Percentiles rank a stretch among this genome's conserved stretches.
These are phyloP conservation scores for Pichia sp. DNA, from an alignment of 1,139 yeast species.

Conservation along the genomic window DNA sequence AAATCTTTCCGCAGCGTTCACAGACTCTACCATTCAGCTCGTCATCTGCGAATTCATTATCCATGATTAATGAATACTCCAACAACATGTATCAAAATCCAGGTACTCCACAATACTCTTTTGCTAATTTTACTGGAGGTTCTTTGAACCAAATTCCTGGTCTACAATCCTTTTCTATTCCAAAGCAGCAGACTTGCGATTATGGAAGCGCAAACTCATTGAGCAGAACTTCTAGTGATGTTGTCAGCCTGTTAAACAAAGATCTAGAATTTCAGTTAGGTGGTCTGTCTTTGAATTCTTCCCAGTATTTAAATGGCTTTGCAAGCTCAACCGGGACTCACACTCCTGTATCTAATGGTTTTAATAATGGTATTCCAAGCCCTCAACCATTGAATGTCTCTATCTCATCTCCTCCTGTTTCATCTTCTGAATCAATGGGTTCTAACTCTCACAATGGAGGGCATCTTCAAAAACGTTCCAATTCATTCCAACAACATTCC, in stretches of 20 bases:
- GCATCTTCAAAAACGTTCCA: constrained; percentile 3
- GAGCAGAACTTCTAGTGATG: constrained; percentile 15
- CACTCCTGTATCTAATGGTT: not conserved
- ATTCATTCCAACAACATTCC: constrained; percentile 5
- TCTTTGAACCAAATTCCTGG: constrained; percentile 6
- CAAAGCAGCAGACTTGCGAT: constrained; percentile 9
- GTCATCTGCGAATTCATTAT: constrained; percentile 1
- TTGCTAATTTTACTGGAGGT: constrained; percentile 7
- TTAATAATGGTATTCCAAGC: constrained; percentile 5
- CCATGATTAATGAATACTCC: constrained; percentile 5
- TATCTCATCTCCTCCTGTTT: constrained; percentile 14
- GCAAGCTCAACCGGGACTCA: constrained; percentile 3
- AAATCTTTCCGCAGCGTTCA: not conserved
- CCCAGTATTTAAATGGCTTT: constrained; percentile 5
- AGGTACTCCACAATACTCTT: constrained; percentile 7
- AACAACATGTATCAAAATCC: constrained; percentile 1
- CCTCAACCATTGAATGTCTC: constrained; percentile 12
- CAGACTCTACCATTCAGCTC: constrained; percentile 3
- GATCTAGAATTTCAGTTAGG: constrained; percentile 22
- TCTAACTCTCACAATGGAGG: constrained; percentile 2
- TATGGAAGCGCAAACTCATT: constrained; percentile 7
- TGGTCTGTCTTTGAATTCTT: constrained; percentile 18
- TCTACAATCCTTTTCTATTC: constrained; percentile 3
- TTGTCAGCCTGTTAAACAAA: constrained; percentile 18
- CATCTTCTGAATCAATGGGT: constrained; percentile 10